phyloP scores from a whole-genome alignment of 108 stramenopile species.

The Cyclotella atomus region DNA sequence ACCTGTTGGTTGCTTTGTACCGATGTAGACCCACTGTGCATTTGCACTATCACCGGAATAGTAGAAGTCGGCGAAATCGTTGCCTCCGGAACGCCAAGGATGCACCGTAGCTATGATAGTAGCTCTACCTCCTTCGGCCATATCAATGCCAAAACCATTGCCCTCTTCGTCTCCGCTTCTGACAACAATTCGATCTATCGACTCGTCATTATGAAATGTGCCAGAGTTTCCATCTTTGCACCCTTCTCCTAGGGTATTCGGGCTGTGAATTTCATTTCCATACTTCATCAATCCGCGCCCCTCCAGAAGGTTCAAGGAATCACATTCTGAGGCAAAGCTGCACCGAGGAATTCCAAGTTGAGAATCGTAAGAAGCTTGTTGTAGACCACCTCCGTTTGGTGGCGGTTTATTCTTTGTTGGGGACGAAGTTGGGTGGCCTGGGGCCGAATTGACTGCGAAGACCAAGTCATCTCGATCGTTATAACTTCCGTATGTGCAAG shows the following conservation, averaged over 20 bases:
- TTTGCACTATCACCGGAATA: constrained; percentile 16
- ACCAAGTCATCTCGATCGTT: constrained; percentile 16
- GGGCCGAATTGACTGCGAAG: not conserved
- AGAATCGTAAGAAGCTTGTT: constrained; percentile 1
- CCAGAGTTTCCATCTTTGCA: constrained; percentile 29
- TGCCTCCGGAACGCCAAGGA: constrained; percentile 7
- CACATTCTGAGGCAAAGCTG: constrained; percentile 6
- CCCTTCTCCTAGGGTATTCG: constrained; percentile 15
- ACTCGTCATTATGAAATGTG: constrained; percentile 12
- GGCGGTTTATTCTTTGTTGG: not conserved
- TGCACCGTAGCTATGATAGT: constrained; percentile 22
- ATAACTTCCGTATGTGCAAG: constrained; percentile 9
- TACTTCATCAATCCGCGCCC: constrained; percentile 1
- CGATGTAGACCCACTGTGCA: constrained; percentile 21
- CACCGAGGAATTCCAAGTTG: not conserved
- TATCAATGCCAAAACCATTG: constrained; percentile 3
- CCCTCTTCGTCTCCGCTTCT: constrained; percentile 3
- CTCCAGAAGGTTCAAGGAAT: constrained; percentile 7
- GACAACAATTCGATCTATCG: constrained; percentile 13
- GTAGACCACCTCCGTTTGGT: not conserved
- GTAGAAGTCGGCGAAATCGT: constrained; percentile 32
- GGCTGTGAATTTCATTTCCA: constrained; percentile 9
- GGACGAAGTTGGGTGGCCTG: not conserved
- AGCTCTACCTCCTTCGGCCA: constrained; percentile 17
- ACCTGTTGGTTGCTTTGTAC: constrained; percentile 5